Base-by-base conservation (phyloP, 2,329 filamentous ascomycete genomes). In the Alternaria ethzedia region DNA sequence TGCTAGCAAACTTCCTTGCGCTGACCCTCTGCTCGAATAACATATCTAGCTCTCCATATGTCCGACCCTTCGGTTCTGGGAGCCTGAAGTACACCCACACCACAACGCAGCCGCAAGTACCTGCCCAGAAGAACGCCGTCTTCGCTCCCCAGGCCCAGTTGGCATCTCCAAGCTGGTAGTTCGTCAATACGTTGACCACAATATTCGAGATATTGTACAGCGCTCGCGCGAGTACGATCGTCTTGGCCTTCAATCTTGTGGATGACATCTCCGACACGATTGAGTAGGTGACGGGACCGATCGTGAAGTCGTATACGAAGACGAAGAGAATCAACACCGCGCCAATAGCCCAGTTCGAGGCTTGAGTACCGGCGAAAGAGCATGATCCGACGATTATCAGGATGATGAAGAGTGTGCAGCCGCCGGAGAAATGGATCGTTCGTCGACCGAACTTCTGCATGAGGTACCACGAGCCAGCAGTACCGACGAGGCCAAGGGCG, bases 221-320 rank as follows among this genome's bases (percentile, higher is more conserved):
- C 63, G 92, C 91, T 57, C 94, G 89, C 2, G 91, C 93, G 4
- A 97, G 86, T 2, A 95, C 93, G 45, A 97, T 91, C 0, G 94
- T 96, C 84, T 97, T 97, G 81, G 95, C 92, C 77, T 94, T 91
- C 44, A 97, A 85, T 5, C 93, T 87, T 11, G 91, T 88, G 1
- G 92, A 93, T 0, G 92, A 93, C 50, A 97, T 82, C 78, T 97
- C 94, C 1, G 91, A 87, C 4, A 97, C 93, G 12, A 97, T 87
- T 0, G 92, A 94, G 81, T 96, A 97, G 75, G 91, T 93, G 6
- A 97, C 92, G 0, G 94, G 95, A 17, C 94, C 94, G 47, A 97
- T 93, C 0, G 92, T 92, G 54, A 94, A 85, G 78, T 97, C 92
- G 80, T 97, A 97, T 72, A 90, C 87, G 49, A 96, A 82, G 0